Evolutionary conservation across 1,284 basidiomycete genomes (phyloP).

Genomic region (Leccinum solheimii): DNA sequence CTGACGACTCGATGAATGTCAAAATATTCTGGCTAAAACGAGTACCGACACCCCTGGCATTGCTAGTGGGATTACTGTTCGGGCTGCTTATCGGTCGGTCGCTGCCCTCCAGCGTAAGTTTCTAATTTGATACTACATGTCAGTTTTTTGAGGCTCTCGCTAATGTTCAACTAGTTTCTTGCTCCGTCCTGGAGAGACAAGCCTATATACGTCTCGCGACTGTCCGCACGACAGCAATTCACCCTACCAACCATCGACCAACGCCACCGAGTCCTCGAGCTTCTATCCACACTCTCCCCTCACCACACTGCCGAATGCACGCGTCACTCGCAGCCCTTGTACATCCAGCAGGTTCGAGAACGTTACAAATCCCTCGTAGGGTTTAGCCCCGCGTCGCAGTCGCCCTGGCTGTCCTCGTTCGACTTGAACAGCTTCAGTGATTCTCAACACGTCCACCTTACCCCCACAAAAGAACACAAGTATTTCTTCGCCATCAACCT

Average conservation of each 20-base stretch:
- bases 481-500: slow-evolving; percentile 98
- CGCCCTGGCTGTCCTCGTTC: slow-evolving; percentile 62
- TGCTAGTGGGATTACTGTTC: slow-evolving; percentile 63
- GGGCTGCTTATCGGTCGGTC: slow-evolving; percentile 64
- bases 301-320: slow-evolving; percentile 93
- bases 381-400: slow-evolving; percentile 56
- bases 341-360: slow-evolving; percentile 80
- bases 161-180: slow-evolving; percentile 23
- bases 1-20: slow-evolving; percentile 27
- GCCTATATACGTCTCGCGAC: slow-evolving; percentile 47
- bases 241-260: slow-evolving; percentile 75
- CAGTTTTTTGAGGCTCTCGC: background rate
- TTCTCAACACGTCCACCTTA: slow-evolving; percentile 42
- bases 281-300: slow-evolving; percentile 82
- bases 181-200: slow-evolving; percentile 54
- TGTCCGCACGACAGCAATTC: slow-evolving; percentile 59
- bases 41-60: slow-evolving; percentile 53
- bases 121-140: slow-evolving; percentile 16
- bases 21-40: slow-evolving; percentile 33
- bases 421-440: slow-evolving; percentile 46
- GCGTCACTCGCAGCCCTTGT: slow-evolving; percentile 77
- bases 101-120: slow-evolving; percentile 47
- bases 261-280: slow-evolving; percentile 79
- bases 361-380: slow-evolving; percentile 84
- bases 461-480: slow-evolving; percentile 72